Base-by-base conservation (phyloP, 2,329 filamentous ascomycete genomes). In the Alternaria viburni region DNA sequence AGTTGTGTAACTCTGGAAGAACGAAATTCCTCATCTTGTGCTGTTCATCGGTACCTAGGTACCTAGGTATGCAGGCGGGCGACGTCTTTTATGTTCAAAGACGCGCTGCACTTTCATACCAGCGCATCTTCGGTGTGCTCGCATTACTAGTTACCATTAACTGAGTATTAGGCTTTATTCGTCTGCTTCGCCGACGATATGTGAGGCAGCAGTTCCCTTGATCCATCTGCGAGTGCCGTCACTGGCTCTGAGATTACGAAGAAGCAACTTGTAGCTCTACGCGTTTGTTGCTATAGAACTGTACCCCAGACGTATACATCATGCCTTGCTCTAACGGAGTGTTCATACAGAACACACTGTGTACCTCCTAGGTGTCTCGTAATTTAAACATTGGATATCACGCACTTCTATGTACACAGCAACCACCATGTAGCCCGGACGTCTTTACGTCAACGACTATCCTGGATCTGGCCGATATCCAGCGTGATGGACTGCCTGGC, bases 161-260 rank as follows among this genome's bases (percentile, higher is more conserved):
- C 15, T 3, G 15, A 6, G n/a, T 9, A 5, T 5, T 1, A 1
- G 15, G 8, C 10, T 7, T 3, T 1, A 10, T n/a, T 1, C 0
- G n/a, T n/a, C 32, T 5, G 32, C 32, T 6, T 36, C 32, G 0
- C 32, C 0, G 15, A 36, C 15, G 1, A 36, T 15, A 36, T n/a
- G 0, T 6, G 15, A 1, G 10, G n/a, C 15, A 41, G 8, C 15
- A 41, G 8, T n/a, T 10, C 15, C 2, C 3, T 0, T 41, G 5
- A 41, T n/a, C 3, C 8, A 8, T 41, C 15, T 47, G 21, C 5
- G 13, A 25, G 15, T 6, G 15, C 7, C 15, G 1, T 28, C 10
- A n/a, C n/a, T n/a, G 5, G 19, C 4, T 12, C 9, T 17, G 1
- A 30, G 11, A n/a, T 15, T 10, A 30, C 26, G 26, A 50, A 17